phyloP scores from a whole-genome alignment of 495 filamentous ascomycete genomes.

The Penicillium nucicola region DNA sequence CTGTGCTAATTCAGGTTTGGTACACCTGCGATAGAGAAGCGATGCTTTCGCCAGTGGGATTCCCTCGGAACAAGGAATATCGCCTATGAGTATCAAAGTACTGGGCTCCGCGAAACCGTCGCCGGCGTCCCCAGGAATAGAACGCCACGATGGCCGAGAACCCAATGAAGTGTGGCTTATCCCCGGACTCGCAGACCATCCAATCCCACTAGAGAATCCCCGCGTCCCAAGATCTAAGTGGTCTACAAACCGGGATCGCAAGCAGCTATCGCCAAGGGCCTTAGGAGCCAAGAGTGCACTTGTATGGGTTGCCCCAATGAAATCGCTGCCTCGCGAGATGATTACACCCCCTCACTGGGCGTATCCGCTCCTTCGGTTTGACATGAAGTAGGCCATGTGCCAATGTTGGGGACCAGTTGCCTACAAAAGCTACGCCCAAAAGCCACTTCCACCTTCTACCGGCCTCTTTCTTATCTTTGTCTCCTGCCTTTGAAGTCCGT shows the following conservation, averaged over 20 bases:
- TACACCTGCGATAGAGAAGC: no score
- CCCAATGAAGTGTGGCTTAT: conserved; percentile 1
- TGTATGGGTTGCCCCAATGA: conserved; percentile 15
- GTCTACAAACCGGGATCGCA: conserved; percentile 3
- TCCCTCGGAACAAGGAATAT: no score
- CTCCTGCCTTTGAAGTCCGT: background rate
- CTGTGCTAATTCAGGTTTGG: background rate
- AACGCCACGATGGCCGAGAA: conserved; percentile 4
- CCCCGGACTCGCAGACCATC: conserved; percentile 1
- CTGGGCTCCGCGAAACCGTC: background rate
- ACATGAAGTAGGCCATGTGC: conserved; percentile 1
- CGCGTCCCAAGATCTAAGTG: conserved; percentile 10
- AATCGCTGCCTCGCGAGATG: conserved; percentile 3
- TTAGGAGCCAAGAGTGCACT: conserved; percentile 16
- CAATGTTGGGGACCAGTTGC: background rate
- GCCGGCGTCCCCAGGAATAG: conserved; percentile 1
- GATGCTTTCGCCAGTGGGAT: no score
- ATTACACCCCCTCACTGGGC: conserved; percentile 13
- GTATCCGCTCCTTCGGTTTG: conserved; percentile 8
- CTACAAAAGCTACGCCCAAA: background rate
- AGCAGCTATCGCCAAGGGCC: conserved; percentile 3
- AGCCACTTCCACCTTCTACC: background rate
- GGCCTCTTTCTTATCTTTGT: background rate
- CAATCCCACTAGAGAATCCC: conserved; percentile 2
- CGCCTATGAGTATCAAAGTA: background rate